phyloP scores from a whole-genome alignment of 2,329 filamentous ascomycete genomes.

The Stagonosporopsis rhizophila region DNA sequence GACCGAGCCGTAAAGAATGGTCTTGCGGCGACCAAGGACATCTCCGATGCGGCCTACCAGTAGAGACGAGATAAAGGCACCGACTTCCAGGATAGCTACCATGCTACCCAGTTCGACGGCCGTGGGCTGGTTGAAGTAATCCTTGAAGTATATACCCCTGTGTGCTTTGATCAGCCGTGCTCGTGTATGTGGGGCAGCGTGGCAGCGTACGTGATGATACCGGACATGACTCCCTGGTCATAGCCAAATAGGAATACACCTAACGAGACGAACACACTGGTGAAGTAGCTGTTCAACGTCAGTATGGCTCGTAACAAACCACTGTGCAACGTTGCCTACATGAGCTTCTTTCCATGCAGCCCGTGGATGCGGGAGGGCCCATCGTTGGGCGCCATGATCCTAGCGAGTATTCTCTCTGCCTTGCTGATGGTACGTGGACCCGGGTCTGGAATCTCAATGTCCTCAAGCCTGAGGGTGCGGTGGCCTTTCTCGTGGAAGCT shows the following conservation, averaged over 20 bases:
- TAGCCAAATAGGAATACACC: conserved; percentile 90
- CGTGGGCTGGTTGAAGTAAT: conserved; percentile 90
- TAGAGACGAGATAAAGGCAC: conserved; percentile 88
- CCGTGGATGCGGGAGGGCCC: conserved; percentile 77
- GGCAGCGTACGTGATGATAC: conserved; percentile 69
- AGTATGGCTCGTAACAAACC: conserved; percentile 6
- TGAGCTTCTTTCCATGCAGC: conserved; percentile 91
- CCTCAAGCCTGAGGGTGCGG: conserved; percentile 66
- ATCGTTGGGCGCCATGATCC: conserved; percentile 84
- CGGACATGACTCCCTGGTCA: conserved; percentile 89
- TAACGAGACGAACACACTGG: conserved; percentile 86
- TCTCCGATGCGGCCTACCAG: conserved; percentile 88
- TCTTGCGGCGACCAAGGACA: conserved; percentile 84
- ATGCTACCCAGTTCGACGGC: conserved; percentile 91
- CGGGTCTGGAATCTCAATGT: conserved; percentile 80
- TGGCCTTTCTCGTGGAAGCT: conserved; percentile 52
- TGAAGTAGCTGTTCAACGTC: conserved; percentile 78
- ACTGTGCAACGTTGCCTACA: conserved; percentile 63
- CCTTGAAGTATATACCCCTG: conserved; percentile 85
- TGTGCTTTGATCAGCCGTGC: conserved; percentile 35
- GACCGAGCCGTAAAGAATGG: conserved; percentile 91
- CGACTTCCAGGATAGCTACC: conserved; percentile 95
- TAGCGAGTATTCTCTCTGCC: conserved; percentile 74
- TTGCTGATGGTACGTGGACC: conserved; percentile 68
- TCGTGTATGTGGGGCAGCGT: conserved; percentile 26